Base-by-base conservation (phyloP, 2,329 filamentous ascomycete species). In the Hirsutella thompsonii region DNA sequence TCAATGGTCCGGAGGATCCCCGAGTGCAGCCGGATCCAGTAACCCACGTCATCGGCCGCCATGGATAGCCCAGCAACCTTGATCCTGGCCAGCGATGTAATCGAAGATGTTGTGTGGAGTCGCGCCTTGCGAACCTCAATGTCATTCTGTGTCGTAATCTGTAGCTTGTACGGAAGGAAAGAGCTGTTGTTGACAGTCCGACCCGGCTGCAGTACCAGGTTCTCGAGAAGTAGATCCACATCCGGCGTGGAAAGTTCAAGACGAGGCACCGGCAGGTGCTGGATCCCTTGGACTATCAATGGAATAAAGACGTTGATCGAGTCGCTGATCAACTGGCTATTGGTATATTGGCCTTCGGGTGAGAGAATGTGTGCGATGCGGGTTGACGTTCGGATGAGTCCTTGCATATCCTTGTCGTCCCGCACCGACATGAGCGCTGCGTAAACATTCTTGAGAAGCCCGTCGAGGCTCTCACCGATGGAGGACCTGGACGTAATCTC, bases 221-320 rank as follows among this genome's bases (percentile, higher is more conserved):
- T 95, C 55, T 96, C 90, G 2, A 96, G 66, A 1, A 96, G 66
- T 5, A 96, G 72, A 51, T 95, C 89, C 41, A 94, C 70, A 28
- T 84, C 79, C 0, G 88, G 89, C 3, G 81, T 83, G 1, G 85
- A 83, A 5, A 95, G 69, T 58, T 95, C 90, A n/a, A 95, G 62
- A 4, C 90, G 81, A 0, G 89, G 89, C 40, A 96, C 92, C 0
- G 90, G 90, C 4, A 96, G 66, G 60, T 87, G 88, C 56, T 95
- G 88, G 26, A 96, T 70, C 2, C 77, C 76, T 48, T 85, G 72
- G 43, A 95, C 74, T 4, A 88, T 54, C 11, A 87, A 64, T 0
- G 90, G 90, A 5, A 92, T 68, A 55, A 95, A 89, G 11, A 90
- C 77, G 44, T 90, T 82, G 49, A 87, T 70, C 3, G 77, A 66